These are phyloP conservation scores for Fusarium equiseti DNA, from an alignment of 2,329 filamentous ascomycete species.

Conservation along the genomic window DNA sequence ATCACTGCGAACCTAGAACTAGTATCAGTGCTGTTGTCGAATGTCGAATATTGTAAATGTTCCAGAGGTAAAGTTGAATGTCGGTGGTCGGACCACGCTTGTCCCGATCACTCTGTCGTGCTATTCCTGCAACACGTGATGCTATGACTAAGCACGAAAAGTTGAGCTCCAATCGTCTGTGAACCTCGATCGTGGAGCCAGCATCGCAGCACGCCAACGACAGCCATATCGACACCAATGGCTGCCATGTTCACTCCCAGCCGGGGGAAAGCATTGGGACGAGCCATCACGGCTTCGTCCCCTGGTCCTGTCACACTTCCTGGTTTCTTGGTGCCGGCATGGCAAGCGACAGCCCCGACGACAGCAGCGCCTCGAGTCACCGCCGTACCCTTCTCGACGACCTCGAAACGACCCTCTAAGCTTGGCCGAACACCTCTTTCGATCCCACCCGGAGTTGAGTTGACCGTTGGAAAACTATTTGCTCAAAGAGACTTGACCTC, in stretches of 20 bases:
- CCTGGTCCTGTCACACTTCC: conserved; percentile 69
- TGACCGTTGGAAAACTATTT: conserved; percentile 75
- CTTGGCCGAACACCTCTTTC: conserved; percentile 85
- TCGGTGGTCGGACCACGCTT: conserved; percentile 2
- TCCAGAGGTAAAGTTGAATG: neutral
- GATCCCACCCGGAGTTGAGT: conserved; percentile 84
- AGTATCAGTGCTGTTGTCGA: neutral
- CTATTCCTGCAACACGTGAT: conserved; percentile 45
- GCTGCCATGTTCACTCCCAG: conserved; percentile 73
- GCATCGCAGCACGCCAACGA: conserved; percentile 34
- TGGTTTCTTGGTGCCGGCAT: conserved; percentile 78
- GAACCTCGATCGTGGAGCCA: conserved; percentile 28
- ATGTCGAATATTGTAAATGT: neutral
- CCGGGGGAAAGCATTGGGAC: conserved; percentile 70
- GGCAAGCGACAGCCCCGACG: conserved; percentile 60
- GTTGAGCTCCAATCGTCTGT: conserved; percentile 40
- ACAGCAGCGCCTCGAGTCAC: conserved; percentile 55
- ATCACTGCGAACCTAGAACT: neutral
- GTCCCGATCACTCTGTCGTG: neutral
- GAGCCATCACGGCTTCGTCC: conserved; percentile 61
- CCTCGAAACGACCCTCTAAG: conserved; percentile 77
- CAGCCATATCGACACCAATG: conserved; percentile 49
- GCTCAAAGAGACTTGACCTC: conserved; percentile 67
- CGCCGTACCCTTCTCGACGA: conserved; percentile 73
- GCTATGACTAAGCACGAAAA: conserved; percentile 54